phyloP scores from a whole-genome alignment of 2,329 filamentous ascomycete genomes.

The Septoria linicola region DNA sequence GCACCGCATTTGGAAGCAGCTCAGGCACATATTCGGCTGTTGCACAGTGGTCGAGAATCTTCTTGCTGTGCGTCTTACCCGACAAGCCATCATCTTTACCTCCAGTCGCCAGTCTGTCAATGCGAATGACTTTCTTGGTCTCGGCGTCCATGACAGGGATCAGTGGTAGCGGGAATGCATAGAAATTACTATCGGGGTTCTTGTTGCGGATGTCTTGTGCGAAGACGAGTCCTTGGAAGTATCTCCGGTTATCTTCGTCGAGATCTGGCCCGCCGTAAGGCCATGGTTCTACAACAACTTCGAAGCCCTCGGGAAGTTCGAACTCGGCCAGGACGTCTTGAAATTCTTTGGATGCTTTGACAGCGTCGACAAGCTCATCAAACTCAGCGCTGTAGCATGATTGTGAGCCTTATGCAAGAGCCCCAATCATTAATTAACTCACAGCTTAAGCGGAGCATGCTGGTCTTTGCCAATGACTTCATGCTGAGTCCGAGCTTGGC shows the following conservation, averaged over 20 bases:
- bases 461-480: conserved; percentile 34
- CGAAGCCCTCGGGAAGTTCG: conserved; percentile 33
- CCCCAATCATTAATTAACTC: conserved; percentile 13
- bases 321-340: conserved; percentile 33
- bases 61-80: conserved; percentile 43
- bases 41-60: conserved; percentile 50
- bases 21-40: conserved; percentile 51
- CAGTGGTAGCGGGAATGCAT: conserved; percentile 36
- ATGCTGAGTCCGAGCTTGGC: conserved; percentile 28
- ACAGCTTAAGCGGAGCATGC: conserved; percentile 33
- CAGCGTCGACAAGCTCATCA: conserved; percentile 49
- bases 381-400: conserved; percentile 46
- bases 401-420: not conserved
- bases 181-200: conserved; percentile 43
- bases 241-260: conserved; percentile 32
- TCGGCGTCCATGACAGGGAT: conserved; percentile 36
- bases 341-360: conserved; percentile 46
- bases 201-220: conserved; percentile 39
- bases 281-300: conserved; percentile 37
- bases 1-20: conserved; percentile 39
- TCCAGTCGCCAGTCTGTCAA: conserved; percentile 37
- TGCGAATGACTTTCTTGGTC: conserved; percentile 33
- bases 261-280: conserved; percentile 34
- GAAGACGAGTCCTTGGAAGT: conserved; percentile 37
- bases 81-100: conserved; percentile 31